Evolutionary conservation across 192 early-diverging fungal genomes (phyloP).

Genomic region (Phycomyces blakesleeanus): DNA sequence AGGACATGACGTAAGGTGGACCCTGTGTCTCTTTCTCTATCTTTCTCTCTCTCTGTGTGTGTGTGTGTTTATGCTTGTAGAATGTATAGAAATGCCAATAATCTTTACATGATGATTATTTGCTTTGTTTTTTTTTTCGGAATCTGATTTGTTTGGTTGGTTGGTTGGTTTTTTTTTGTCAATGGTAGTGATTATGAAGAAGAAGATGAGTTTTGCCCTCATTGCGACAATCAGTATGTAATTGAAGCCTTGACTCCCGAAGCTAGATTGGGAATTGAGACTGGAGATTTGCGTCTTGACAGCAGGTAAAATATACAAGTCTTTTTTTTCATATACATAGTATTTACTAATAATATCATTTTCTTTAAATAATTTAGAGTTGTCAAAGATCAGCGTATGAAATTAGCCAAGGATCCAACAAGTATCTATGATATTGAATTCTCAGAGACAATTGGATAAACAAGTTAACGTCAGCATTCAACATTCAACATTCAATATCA

Average conservation of each 20-base stretch:
- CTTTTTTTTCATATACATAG: no score
- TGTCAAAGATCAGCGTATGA: conserved; percentile 26
- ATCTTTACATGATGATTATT: no score
- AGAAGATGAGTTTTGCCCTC: conserved; percentile 94
- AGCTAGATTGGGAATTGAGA: conserved; percentile 86
- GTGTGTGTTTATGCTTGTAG: no score
- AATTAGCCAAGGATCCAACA: conserved; percentile 2
- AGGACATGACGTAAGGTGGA: conserved; percentile 26
- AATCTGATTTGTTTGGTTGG: background rate
- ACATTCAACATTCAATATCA: no score
- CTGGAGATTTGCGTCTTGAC: conserved; percentile 84
- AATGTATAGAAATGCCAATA: no score
- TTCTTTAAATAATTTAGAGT: conserved; percentile 10
- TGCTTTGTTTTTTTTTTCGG: background rate
- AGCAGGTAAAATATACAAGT: conserved; percentile 52
- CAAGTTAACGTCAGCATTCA: no score
- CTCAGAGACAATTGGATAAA: conserved; percentile 30
- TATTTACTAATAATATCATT: background rate
- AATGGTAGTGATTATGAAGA: conserved; percentile 78
- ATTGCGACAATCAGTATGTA: conserved; percentile 97
- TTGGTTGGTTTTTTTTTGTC: background rate
- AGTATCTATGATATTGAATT: conserved; percentile 30
- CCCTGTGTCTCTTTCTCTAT: no score
- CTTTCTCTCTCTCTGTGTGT: no score
- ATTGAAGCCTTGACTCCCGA: conserved; percentile 87